Evolutionary conservation across 2,329 filamentous ascomycete species (phyloP).

Genomic region (Aspergillus flavus): DNA sequence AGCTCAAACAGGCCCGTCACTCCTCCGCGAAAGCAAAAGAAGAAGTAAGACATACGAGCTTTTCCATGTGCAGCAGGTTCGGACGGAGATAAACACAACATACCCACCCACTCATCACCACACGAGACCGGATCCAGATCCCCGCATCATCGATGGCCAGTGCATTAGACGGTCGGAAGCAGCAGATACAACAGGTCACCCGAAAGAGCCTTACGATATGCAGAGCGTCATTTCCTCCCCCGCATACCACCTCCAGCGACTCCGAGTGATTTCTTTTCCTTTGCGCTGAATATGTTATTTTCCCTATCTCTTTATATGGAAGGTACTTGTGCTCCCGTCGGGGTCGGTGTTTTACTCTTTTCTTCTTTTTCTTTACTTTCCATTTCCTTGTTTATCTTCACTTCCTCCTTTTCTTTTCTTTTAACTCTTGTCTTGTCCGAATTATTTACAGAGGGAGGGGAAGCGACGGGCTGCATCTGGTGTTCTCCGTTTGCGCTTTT

Average conservation of each 20-base stretch:
- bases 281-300: constrained; percentile 24
- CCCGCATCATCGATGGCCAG: constrained; percentile 32
- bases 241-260: constrained; percentile 26
- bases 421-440: constrained; percentile 18
- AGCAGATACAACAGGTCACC: constrained; percentile 22
- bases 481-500: constrained; percentile 29
- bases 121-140: constrained; percentile 24
- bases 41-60: constrained; percentile 73
- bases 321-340: constrained; percentile 28
- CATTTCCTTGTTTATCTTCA: constrained; percentile 15
- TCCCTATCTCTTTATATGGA: constrained; percentile 27
- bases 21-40: constrained; percentile 71
- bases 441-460: constrained; percentile 29
- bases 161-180: constrained; percentile 28
- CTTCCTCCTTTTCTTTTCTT: constrained; percentile 15
- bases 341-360: constrained; percentile 24
- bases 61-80: constrained; percentile 81
- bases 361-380: constrained; percentile 15
- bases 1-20: constrained; percentile 70
- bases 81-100: constrained; percentile 75
- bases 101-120: constrained; percentile 30
- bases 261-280: constrained; percentile 11
- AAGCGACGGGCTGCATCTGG: constrained; percentile 34
- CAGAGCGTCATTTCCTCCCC: constrained; percentile 24
- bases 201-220: constrained; percentile 24